Conservation (phyloP, 2,329 filamentous ascomycete genomes). For the Aspergillaceae sp. region DNA sequence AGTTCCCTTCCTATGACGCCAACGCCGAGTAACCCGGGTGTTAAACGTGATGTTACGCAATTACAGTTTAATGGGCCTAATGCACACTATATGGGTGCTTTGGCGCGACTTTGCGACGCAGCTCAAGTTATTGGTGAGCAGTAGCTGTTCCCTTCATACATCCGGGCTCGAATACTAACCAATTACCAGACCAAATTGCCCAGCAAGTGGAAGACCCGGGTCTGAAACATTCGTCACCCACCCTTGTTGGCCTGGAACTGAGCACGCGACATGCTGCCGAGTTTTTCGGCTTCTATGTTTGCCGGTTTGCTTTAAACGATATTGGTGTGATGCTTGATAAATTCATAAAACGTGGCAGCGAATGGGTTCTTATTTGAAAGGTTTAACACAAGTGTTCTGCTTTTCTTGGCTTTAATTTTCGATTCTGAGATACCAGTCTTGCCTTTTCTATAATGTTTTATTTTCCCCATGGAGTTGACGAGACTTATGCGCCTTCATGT, state of each 20-base stretch:
- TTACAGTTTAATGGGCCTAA: conserved; percentile 74
- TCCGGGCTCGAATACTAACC: background rate
- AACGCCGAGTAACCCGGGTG: conserved; percentile 52
- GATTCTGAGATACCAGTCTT: background rate
- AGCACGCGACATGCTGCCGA: conserved; percentile 89
- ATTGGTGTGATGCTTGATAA: conserved; percentile 82
- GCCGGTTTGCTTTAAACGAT: conserved; percentile 86
- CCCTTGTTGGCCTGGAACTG: conserved; percentile 88
- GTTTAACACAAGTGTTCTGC: background rate
- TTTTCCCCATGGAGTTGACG: background rate
- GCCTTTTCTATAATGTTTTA: background rate
- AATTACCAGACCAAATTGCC: conserved; percentile 73
- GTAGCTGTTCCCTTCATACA: background rate
- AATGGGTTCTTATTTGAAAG: conserved; percentile 66
- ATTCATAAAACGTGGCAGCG: conserved; percentile 89
- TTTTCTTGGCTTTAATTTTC: background rate
- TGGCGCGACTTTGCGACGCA: conserved; percentile 86
- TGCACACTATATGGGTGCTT: conserved; percentile 79
- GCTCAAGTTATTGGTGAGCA: conserved; percentile 77
- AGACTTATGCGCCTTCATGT: conserved; percentile 1
- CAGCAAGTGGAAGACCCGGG: conserved; percentile 94
- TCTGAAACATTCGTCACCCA: conserved; percentile 81
- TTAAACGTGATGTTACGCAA: conserved; percentile 61
- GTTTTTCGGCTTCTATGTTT: conserved; percentile 96
- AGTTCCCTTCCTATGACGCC: conserved; percentile 69